A percentile compares a stretch with the other conserved stretches of the same genome.
Conservation (phyloP, 495 filamentous ascomycete genomes). For the Tuber aestivum region DNA sequence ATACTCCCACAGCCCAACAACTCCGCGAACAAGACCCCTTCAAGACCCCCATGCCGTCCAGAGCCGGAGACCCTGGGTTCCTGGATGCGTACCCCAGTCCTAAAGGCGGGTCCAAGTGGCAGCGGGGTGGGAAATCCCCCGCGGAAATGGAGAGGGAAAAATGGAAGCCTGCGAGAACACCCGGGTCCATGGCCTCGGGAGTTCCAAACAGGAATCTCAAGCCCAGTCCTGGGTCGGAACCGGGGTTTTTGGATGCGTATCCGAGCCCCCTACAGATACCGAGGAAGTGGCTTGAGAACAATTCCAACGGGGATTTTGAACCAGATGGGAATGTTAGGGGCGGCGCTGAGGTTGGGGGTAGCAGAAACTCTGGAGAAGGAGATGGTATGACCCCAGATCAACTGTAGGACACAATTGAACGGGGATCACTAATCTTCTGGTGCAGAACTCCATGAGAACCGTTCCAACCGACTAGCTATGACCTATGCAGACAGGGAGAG, state of each 20-base stretch:
- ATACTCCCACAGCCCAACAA: not conserved
- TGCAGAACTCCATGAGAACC: not conserved
- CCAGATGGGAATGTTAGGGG: not conserved
- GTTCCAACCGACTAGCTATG: not conserved
- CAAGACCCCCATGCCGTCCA: not conserved
- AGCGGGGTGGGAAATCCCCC: not conserved
- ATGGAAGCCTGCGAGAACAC: not conserved
- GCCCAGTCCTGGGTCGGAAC: not conserved
- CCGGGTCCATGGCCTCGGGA: not conserved
- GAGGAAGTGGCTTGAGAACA: not conserved
- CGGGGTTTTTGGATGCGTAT: not conserved
- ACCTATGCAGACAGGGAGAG: not conserved
- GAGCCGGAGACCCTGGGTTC: not conserved
- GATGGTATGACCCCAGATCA: not conserved
- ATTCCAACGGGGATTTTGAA: not conserved
- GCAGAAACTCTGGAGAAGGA: not conserved
- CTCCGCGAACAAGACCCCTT: not conserved
- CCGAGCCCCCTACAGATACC: not conserved
- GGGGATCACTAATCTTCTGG: not conserved
- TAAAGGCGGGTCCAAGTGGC: not conserved
- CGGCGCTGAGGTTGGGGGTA: too few relatives aligned
- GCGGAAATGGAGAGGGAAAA: not conserved
- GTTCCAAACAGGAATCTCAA: not conserved
- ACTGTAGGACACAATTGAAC: not conserved
- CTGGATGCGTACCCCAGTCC: not conserved